Conservation (phyloP, 164 flowering plant species). For the Aristolochia fimbriata region DNA sequence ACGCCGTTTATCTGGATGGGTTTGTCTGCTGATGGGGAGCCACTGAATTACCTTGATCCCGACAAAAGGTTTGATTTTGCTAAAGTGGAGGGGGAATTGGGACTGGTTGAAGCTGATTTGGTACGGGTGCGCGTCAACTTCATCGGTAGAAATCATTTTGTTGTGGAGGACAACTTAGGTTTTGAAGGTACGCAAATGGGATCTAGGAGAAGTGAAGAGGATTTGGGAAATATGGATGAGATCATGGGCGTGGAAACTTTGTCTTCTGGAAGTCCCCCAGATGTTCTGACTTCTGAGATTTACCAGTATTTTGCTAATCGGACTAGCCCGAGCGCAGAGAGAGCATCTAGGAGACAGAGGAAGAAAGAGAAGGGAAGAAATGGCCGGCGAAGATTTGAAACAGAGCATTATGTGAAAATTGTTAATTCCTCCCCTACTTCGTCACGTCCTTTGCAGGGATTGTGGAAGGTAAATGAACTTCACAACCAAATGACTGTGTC, state of each 20-base stretch:
- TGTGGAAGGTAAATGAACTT: conserved; percentile 62
- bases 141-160: conserved; percentile 53
- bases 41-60: conserved; percentile 38
- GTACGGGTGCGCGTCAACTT: conserved; percentile 51
- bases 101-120: conserved; percentile 35
- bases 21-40: conserved; percentile 33
- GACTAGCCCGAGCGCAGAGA: conserved; percentile 56
- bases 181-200: conserved; percentile 10
- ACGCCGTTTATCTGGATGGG: conserved; percentile 64
- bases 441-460: conserved; percentile 72
- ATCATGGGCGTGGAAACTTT: conserved; percentile 18
- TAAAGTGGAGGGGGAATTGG: conserved; percentile 12
- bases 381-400: conserved; percentile 52
- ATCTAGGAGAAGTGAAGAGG: conserved; percentile 24
- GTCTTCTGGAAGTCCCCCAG: conserved; percentile 36
- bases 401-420: conserved; percentile 75
- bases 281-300: conserved; percentile 46
- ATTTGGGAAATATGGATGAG: conserved; percentile 17
- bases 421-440: conserved; percentile 56
- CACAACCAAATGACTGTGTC: too few relatives aligned
- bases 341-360: conserved; percentile 56
- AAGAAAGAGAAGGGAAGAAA: conserved; percentile 51
- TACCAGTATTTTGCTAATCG: conserved; percentile 72
- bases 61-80: conserved; percentile 28
- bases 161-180: conserved; percentile 49